Evolutionary conservation across 352 stramenopile species (phyloP).

Genomic region (Phytopythium aichiense): DNA sequence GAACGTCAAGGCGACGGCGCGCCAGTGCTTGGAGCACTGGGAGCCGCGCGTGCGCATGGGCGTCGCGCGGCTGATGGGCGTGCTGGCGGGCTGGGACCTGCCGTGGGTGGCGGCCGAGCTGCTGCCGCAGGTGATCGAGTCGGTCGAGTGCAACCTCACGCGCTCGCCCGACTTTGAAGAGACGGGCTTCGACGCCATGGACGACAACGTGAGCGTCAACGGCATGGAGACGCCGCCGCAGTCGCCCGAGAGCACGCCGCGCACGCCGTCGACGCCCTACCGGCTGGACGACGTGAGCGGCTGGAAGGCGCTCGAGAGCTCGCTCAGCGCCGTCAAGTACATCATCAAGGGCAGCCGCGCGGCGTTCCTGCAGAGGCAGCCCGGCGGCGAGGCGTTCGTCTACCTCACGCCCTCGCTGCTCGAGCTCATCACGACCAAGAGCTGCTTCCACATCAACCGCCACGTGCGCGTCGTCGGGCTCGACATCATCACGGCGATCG

Average conservation of each 20-base stretch:
- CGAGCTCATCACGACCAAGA: constrained; percentile 68
- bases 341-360: constrained; percentile 77
- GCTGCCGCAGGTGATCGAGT: constrained; percentile 67
- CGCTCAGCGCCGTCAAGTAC: constrained; percentile 81
- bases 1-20: constrained; percentile 29
- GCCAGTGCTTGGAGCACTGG: constrained; percentile 78
- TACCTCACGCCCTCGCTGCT: constrained; percentile 67
- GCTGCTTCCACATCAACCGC: constrained; percentile 93
- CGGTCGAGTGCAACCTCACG: constrained; percentile 65
- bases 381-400: constrained; percentile 25
- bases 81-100: constrained; percentile 59
- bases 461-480: constrained; percentile 90
- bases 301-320: constrained; percentile 96
- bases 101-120: constrained; percentile 58
- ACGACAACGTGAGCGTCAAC: constrained; percentile 81
- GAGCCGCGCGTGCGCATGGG: constrained; percentile 81
- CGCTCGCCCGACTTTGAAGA: constrained; percentile 81
- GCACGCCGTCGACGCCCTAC: constrained; percentile 73
- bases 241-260: constrained; percentile 54
- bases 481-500: constrained; percentile 76
- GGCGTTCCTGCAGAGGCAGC: constrained; percentile 44
- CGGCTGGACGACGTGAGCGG: constrained; percentile 95
- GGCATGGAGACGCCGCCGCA: constrained; percentile 68
- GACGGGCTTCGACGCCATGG: constrained; percentile 63
- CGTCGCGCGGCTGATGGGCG: constrained; percentile 67